These are phyloP conservation scores for Cronartium quercuum DNA, from an alignment of 1,284 basidiomycete species.

Conservation along the genomic window DNA sequence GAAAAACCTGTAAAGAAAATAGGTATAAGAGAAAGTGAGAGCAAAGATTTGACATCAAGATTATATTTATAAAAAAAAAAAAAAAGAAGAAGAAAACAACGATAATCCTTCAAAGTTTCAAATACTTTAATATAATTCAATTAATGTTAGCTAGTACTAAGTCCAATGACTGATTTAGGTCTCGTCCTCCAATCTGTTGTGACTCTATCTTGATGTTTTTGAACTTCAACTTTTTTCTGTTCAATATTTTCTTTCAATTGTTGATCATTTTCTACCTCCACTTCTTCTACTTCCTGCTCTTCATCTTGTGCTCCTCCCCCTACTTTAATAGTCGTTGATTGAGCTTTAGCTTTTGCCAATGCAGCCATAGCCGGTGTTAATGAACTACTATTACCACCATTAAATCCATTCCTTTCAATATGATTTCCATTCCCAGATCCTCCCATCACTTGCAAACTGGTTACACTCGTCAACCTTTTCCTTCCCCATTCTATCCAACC, in stretches of 20 bases:
- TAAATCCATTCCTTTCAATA: background rate
- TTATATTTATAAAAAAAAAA: too few species aligned
- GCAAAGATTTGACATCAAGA: too few species aligned
- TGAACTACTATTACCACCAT: background rate
- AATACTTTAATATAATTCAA: too few species aligned
- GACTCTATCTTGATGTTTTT: too few species aligned
- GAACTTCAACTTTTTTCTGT: too few species aligned
- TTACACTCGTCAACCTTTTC: conserved; percentile 38
- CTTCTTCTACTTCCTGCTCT: background rate
- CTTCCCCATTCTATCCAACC: conserved; percentile 38
- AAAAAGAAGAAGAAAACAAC: too few species aligned
- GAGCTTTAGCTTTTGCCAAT: conserved; percentile 17
- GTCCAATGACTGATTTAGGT: background rate
- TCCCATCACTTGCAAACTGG: conserved; percentile 26
- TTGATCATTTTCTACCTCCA: background rate
- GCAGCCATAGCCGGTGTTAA: conserved; percentile 38
- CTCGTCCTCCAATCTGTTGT: background rate
- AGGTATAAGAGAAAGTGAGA: too few species aligned
- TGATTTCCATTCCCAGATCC: background rate
- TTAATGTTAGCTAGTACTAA: background rate
- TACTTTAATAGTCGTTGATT: background rate
- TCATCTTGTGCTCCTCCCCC: background rate
- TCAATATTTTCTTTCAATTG: background rate
- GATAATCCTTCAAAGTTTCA: too few species aligned
- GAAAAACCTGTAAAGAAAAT: too few species aligned